Base-by-base conservation (phyloP, 108 stramenopile genomes). In the Nannochloropsis oceanica region DNA sequence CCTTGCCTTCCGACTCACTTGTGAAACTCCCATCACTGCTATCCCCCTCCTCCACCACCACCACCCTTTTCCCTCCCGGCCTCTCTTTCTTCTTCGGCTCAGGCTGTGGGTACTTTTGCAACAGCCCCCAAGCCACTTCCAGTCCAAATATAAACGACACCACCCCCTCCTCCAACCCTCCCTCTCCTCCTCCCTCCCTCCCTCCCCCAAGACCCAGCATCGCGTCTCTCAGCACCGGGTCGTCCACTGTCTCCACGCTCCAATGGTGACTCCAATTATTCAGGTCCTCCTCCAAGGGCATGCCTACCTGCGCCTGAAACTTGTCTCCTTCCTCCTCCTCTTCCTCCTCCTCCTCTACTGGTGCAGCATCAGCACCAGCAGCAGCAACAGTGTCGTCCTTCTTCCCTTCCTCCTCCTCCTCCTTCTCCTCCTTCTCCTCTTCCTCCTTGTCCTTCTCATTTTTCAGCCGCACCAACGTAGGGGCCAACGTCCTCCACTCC, bases 211-310 rank as follows among this genome's bases (percentile, higher is more conserved):
- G 25, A 18, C 86, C 83, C 83, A 81, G 79, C 87, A 85, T 84
- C 10, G 87, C 87, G 12, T 25, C 80, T 25, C 95, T 92, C 88
- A 98, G 95, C 25, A 96, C 90, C 11, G 95, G 95, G 90, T 98
- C 97, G 84, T 96, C 97, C 25, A 94, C 94, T 8, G 97, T 95
- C 85, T 95, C 95, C 1, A 93, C 93, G 83, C 22, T 13, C 80
- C 80, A 92, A 87, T 98, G 97, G 91, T 98, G 97, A 80, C 93
- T 93, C 97, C 97, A 98, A 25, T 86, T 86, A 34, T 95, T 91
- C 93, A 98, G 94, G 87, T 98, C 94, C 82, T 96, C 95, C 90
- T 98, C 97, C 81, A 95, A 94, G 8, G 96, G 96, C 94, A 96
- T 94, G 26, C 95, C 96, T 73, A 88, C 44, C 80, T 90, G 89